phyloP scores from a whole-genome alignment of 116 monocot genomes.

The Zostera marina region DNA sequence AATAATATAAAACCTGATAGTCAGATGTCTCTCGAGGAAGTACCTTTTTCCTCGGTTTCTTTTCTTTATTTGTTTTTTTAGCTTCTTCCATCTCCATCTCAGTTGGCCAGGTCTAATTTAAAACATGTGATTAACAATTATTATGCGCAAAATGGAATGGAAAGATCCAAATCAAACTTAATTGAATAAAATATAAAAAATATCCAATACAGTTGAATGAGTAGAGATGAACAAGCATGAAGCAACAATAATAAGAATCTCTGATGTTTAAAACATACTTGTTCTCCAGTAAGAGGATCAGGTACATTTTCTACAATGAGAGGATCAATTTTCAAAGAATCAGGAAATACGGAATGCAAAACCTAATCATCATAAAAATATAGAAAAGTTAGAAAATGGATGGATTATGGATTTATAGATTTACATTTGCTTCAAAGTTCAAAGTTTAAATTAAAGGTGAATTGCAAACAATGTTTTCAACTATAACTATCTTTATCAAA shows the following conservation, averaged over 20 bases:
- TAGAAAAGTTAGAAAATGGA: background rate
- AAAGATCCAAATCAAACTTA: background rate
- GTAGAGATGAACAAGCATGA: background rate
- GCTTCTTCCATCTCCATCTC: slow-evolving; percentile 90
- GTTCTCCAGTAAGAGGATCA: slow-evolving; percentile 81
- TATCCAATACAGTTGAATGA: background rate
- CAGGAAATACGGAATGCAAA: slow-evolving; percentile 39
- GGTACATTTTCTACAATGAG: slow-evolving; percentile 71
- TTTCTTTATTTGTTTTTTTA: slow-evolving; percentile 30
- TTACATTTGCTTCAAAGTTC: background rate
- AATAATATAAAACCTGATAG: slow-evolving; percentile 55
- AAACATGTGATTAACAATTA: background rate
- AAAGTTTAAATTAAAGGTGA: too few relatives aligned
- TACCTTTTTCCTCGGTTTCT: slow-evolving; percentile 40
- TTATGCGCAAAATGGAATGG: background rate
- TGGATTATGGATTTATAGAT: background rate
- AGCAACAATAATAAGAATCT: background rate
- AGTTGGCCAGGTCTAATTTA: slow-evolving; percentile 84
- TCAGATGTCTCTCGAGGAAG: slow-evolving; percentile 89
- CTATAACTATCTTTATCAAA: background rate
- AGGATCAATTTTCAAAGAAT: slow-evolving; percentile 54
- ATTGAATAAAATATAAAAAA: background rate
- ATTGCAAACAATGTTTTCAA: background rate
- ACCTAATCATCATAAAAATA: background rate
- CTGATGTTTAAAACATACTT: slow-evolving; percentile 22